These are phyloP conservation scores for Zymoseptoria crescenta DNA, from an alignment of 2,329 filamentous ascomycete genomes.

Conservation along the genomic window DNA sequence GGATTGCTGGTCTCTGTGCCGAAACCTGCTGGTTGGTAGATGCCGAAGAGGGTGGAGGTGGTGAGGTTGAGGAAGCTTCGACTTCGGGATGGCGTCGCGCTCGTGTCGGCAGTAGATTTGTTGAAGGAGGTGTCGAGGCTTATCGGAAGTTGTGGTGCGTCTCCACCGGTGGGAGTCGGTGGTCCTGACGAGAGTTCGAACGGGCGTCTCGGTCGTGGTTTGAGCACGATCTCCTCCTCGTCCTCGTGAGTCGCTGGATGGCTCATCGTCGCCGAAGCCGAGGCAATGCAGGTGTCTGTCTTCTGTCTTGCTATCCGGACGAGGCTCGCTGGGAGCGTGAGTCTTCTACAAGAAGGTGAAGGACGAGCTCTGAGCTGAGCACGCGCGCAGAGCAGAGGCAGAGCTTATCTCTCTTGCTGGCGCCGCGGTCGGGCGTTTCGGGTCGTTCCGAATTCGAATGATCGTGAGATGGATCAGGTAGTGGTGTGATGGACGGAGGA, in stretches of 20 bases:
- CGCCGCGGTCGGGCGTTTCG: background rate
- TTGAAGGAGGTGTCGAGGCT: constrained; percentile 12
- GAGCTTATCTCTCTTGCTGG: background rate
- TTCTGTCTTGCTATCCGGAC: background rate
- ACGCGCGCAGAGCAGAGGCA: background rate
- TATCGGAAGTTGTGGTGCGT: constrained; percentile 13
- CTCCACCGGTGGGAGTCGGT: constrained; percentile 23
- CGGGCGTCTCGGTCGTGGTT: constrained; percentile 58
- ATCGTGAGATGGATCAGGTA: background rate
- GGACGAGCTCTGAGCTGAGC: background rate
- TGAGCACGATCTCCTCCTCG: constrained; percentile 16
- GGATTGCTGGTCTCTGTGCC: constrained; percentile 46
- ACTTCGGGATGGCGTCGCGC: constrained; percentile 51
- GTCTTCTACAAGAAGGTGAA: background rate
- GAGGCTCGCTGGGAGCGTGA: background rate
- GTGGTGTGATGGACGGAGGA: background rate
- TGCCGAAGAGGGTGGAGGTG: constrained; percentile 80
- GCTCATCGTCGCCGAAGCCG: constrained; percentile 16
- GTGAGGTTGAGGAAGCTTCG: constrained; percentile 81
- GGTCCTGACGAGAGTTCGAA: constrained; percentile 53
- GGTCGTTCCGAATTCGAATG: background rate
- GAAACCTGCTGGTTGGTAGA: constrained; percentile 65
- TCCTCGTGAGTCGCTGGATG: constrained; percentile 19
- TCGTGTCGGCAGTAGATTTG: constrained; percentile 13
- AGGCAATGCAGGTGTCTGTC: background rate